Evolutionary conservation across 2,329 filamentous ascomycete genomes (phyloP), one percentile per base, ranked within the genome.

Genomic region (Cladobotryum mycophilum): DNA sequence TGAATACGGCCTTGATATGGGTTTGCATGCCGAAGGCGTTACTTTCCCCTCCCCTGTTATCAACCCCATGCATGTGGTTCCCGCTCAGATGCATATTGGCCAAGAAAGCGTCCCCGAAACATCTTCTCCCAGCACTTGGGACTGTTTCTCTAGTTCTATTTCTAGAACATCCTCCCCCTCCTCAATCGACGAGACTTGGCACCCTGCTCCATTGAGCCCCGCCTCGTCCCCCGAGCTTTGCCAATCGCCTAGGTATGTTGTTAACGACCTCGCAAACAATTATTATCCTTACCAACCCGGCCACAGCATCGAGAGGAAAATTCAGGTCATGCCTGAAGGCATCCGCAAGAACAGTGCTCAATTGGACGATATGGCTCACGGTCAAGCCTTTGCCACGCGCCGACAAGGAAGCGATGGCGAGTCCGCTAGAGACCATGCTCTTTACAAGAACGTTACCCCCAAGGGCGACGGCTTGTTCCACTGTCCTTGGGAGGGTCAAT

Each of bases 391-490:
- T 60, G 58, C 61, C 47, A 64, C 70, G 44, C 75, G 75, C 58
- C 76, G 76, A 53, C 66, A 72, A 53, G 74, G 70, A 64, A 73
- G 67, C 52, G 78, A 81, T 41, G 74, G 75, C 62, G 78, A 81
- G 67, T 76, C 76, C 56, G 81, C 81, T 33, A 70, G 82, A 62
- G 80, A 84, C 65, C 84, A 91, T 66, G 78, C 76, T 17, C 73
- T 89, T 12, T 92, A 91, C 75, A 84, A 85, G 66, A 82, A 81
- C 59, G 80, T 77, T 49, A 71, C 72, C 43, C 80, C 84, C 9
- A 69, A 78, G 38, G 67, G 76, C 34, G 89, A 96, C 70, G 90
- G 89, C 64, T 81, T 95, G 53, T 97, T 93, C 74, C 89, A 95
- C 73, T 97, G 92, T 77, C 92, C 92, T 5, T 93, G 86, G 77